Evolutionary conservation across 768 basidiomycete genomes (phyloP).

Genomic region (Coprinellus micaceus): DNA sequence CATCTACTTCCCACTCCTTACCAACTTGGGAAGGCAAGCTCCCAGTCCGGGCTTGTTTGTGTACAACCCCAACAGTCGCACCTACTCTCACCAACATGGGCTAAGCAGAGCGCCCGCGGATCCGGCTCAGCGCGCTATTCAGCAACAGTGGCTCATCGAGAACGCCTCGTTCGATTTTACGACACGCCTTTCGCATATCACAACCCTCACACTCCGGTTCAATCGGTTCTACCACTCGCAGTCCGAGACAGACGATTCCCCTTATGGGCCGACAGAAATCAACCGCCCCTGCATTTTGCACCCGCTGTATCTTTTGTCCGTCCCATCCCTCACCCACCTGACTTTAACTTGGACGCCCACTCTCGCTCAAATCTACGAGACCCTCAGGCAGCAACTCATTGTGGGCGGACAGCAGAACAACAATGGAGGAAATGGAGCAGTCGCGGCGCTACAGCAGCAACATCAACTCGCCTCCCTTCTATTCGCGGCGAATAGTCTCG

Average conservation of each 20-base stretch:
- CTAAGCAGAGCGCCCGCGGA: background rate
- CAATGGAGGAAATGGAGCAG: background rate
- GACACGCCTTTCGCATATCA: slow-evolving; percentile 5
- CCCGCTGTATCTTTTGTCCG: slow-evolving; percentile 15
- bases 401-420: background rate
- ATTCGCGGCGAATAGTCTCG: slow-evolving; percentile 12
- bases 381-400: background rate
- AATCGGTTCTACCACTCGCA: slow-evolving; percentile 9
- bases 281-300: slow-evolving; percentile 6
- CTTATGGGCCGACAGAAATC: slow-evolving; percentile 4
- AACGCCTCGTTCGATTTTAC: slow-evolving; percentile 9
- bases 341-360: slow-evolving; percentile 15
- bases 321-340: slow-evolving; percentile 11
- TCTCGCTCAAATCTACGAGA: slow-evolving; percentile 6
- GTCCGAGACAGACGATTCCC: slow-evolving; percentile 10
- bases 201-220: slow-evolving; percentile 12
- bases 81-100: slow-evolving; percentile 5
- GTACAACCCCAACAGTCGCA: slow-evolving; percentile 5
- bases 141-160: slow-evolving; percentile 7
- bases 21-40: slow-evolving; percentile 5
- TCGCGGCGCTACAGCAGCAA: background rate
- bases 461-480: slow-evolving; percentile 16
- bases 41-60: slow-evolving; percentile 2
- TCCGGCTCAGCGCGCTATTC: slow-evolving; percentile 1
- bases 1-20: slow-evolving; percentile 7